phyloP scores from a whole-genome alignment of 805 yeast species.

The Ogataea nonfermentans region DNA sequence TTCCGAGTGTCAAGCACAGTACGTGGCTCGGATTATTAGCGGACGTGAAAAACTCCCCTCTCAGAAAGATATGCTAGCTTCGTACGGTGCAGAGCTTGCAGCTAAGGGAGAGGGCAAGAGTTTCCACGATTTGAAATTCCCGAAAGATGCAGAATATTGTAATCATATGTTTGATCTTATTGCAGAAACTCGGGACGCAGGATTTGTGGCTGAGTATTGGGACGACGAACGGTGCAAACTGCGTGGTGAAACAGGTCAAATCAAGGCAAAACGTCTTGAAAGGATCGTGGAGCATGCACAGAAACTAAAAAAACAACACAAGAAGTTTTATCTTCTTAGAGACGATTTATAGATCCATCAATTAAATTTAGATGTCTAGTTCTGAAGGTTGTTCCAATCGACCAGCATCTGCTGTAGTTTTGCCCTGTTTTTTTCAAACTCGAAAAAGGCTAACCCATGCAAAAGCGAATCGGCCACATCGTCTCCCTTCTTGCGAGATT shows the following conservation, averaged over 20 bases:
- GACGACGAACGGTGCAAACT: conserved; percentile 25
- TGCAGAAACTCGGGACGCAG: conserved; percentile 35
- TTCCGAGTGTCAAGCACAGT: conserved; percentile 48
- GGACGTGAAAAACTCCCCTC: conserved; percentile 44
- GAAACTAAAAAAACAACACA: conserved; percentile 23
- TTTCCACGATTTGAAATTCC: conserved; percentile 54
- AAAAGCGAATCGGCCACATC: conserved; percentile 66
- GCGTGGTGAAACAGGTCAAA: conserved; percentile 26
- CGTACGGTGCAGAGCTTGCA: conserved; percentile 35
- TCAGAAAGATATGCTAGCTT: conserved; percentile 34
- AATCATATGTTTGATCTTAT: conserved; percentile 41
- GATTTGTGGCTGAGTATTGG: conserved; percentile 35
- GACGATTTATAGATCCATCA: conserved; percentile 8
- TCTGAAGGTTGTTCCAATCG: neutral
- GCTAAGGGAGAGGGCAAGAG: conserved; percentile 45
- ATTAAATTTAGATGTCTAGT: no score
- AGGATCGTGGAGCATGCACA: conserved; percentile 30
- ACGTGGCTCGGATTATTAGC: conserved; percentile 40
- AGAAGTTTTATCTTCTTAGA: conserved; percentile 27
- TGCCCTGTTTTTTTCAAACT: conserved; percentile 40
- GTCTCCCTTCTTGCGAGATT: conserved; percentile 46
- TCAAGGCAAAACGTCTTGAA: conserved; percentile 30
- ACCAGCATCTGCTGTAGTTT: conserved; percentile 9
- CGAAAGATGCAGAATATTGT: conserved; percentile 60
- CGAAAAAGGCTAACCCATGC: conserved; percentile 52